phyloP scores from a whole-genome alignment of 768 basidiomycete species.

The Lactarius hengduanensis region DNA sequence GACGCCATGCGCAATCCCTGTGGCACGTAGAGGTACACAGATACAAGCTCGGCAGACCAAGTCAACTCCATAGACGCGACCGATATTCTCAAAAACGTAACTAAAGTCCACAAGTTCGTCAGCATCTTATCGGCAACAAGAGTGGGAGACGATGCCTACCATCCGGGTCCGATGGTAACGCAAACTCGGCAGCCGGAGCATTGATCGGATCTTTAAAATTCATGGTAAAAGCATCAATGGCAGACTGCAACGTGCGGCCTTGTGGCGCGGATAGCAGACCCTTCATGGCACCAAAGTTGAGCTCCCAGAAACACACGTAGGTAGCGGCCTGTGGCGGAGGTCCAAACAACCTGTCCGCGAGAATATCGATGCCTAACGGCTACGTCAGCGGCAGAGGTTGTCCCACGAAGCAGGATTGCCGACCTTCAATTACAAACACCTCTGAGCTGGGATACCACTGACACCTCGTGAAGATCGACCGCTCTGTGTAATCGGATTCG shows the following conservation, averaged over 20 bases:
- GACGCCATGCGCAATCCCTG: conserved; percentile 62
- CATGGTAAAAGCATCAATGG: conserved; percentile 55
- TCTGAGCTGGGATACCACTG: conserved; percentile 33
- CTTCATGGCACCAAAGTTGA: conserved; percentile 65
- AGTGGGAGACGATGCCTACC: conserved; percentile 45
- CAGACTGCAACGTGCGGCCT: conserved; percentile 49
- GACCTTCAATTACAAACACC: conserved; percentile 52
- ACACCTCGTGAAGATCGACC: conserved; percentile 36
- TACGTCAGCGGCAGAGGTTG: not conserved
- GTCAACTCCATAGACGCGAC: conserved; percentile 54
- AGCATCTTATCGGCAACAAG: not conserved
- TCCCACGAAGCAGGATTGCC: not conserved
- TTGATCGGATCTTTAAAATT: conserved; percentile 79
- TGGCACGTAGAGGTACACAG: conserved; percentile 54
- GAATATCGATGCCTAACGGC: conserved; percentile 65
- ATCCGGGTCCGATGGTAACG: conserved; percentile 69
- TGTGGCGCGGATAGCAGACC: conserved; percentile 55
- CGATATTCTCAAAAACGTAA: conserved; percentile 78
- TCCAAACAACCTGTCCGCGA: conserved; percentile 85
- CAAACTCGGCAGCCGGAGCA: conserved; percentile 70
- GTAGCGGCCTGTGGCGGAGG: conserved; percentile 80
- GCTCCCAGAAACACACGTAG: conserved; percentile 94
- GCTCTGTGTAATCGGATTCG: conserved; percentile 46
- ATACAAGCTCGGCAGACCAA: conserved; percentile 53
- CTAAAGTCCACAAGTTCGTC: conserved; percentile 40